Conservation (phyloP, 768 basidiomycete species). For the Hortiboletus flavorubellus region DNA sequence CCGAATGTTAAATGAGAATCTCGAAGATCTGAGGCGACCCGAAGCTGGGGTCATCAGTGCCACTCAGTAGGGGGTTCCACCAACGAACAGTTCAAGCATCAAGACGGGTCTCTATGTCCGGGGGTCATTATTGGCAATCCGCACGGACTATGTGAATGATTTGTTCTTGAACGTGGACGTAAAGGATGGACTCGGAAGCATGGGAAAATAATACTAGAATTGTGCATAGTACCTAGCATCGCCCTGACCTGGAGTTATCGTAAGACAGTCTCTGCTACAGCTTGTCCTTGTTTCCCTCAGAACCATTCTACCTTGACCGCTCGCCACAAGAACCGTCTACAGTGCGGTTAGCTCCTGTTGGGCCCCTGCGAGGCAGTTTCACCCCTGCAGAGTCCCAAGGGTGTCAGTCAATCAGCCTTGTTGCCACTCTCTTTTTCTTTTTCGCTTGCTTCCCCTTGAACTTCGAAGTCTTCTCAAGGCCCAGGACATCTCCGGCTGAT, state of each 20-base stretch:
- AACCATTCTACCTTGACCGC: background rate
- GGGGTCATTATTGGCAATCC: too few relatives aligned
- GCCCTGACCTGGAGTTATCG: conserved; percentile 7
- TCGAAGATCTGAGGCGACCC: background rate
- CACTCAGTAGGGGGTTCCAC: background rate
- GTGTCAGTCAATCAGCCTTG: conserved; percentile 3
- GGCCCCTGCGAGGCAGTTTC: background rate
- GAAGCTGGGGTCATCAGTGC: background rate
- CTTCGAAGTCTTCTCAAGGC: conserved; percentile 12
- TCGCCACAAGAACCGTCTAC: background rate
- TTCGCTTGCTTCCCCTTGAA: conserved; percentile 10
- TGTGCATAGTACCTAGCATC: conserved; percentile 15
- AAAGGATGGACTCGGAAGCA: background rate
- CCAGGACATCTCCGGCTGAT: conserved; percentile 21
- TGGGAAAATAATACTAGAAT: conserved; percentile 26
- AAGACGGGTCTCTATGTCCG: background rate
- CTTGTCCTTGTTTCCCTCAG: conserved; percentile 2
- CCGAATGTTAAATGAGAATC: background rate
- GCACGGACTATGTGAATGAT: too few relatives aligned
- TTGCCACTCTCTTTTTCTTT: conserved; percentile 4
- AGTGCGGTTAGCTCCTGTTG: background rate
- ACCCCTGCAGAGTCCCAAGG: background rate
- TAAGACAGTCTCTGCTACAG: background rate
- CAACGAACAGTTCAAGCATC: background rate
- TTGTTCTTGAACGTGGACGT: too few relatives aligned